phyloP scores from a whole-genome alignment of 495 filamentous ascomycete genomes.

The Penicillium robsamsonii region DNA sequence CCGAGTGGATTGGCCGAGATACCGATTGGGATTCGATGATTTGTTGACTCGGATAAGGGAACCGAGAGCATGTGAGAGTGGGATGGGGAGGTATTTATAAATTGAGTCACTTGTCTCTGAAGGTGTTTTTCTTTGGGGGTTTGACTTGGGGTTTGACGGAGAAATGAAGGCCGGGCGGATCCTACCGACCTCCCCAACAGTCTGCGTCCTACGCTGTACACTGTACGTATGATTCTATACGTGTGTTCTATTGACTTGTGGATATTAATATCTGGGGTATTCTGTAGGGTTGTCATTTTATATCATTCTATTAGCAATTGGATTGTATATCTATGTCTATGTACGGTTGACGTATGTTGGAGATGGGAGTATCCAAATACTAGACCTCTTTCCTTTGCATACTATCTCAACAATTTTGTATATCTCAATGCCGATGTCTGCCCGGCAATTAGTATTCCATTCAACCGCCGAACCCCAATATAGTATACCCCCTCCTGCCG shows the following conservation, averaged over 20 bases:
- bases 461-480: not conserved
- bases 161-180: slow-evolving; percentile 15
- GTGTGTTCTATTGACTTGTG: no score
- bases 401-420: not conserved
- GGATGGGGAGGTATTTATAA: not conserved
- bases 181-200: slow-evolving; percentile 12
- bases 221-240: slow-evolving; percentile 13
- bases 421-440: not conserved
- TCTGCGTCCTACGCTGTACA: slow-evolving; percentile 6
- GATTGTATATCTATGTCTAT: not conserved
- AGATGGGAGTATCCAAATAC: not conserved
- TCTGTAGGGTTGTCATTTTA: not conserved
- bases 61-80: slow-evolving; percentile 1
- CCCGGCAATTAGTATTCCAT: not conserved
- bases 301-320: not conserved
- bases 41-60: slow-evolving; percentile 1
- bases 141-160: slow-evolving; percentile 5
- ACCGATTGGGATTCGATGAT: slow-evolving; percentile 7
- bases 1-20: slow-evolving; percentile 11
- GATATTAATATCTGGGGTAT: slow-evolving; percentile 8
- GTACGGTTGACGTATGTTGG: not conserved
- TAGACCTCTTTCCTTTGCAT: not conserved
- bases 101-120: not conserved
- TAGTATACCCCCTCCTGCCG: slow-evolving; percentile 18
- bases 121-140: not conserved